Conservation (phyloP, 2,329 filamentous ascomycete species). For the Metarhizium guizhouense region DNA sequence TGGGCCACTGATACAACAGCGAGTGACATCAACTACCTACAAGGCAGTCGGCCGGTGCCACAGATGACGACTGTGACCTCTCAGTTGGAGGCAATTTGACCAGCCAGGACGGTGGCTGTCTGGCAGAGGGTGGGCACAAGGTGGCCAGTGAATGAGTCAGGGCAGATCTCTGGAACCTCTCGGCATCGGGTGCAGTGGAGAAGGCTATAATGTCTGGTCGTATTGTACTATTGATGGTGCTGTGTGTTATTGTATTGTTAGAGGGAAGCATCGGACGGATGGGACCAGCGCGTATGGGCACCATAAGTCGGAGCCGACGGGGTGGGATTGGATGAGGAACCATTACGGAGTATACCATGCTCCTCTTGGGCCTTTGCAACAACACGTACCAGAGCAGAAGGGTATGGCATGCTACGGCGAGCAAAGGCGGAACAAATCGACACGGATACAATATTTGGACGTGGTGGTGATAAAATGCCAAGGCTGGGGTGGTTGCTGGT, state of each 20-base stretch:
- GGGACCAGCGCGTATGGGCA: too few species aligned
- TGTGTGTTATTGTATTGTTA: too few species aligned
- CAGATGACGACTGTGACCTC: neutral
- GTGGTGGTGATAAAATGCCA: neutral
- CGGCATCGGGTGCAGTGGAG: neutral
- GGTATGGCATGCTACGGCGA: too few species aligned
- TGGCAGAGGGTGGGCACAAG: neutral
- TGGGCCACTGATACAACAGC: neutral
- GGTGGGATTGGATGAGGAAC: too few species aligned
- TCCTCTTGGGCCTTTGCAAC: too few species aligned
- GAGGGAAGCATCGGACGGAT: too few species aligned
- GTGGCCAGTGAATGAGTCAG: slow-evolving; percentile 4
- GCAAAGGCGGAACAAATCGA: too few species aligned
- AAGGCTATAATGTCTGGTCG: neutral
- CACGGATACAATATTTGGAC: neutral
- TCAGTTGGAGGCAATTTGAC: neutral
- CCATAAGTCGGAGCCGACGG: too few species aligned
- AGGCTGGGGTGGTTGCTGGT: neutral
- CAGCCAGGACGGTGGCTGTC: neutral
- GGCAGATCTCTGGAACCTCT: slow-evolving; percentile 3
- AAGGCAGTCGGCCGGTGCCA: neutral
- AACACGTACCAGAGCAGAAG: too few species aligned
- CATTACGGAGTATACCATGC: too few species aligned
- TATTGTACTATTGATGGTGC: neutral
- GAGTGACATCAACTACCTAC: neutral